Base-by-base conservation (phyloP, 805 yeast genomes). In the Cyberlindnera japonica region DNA sequence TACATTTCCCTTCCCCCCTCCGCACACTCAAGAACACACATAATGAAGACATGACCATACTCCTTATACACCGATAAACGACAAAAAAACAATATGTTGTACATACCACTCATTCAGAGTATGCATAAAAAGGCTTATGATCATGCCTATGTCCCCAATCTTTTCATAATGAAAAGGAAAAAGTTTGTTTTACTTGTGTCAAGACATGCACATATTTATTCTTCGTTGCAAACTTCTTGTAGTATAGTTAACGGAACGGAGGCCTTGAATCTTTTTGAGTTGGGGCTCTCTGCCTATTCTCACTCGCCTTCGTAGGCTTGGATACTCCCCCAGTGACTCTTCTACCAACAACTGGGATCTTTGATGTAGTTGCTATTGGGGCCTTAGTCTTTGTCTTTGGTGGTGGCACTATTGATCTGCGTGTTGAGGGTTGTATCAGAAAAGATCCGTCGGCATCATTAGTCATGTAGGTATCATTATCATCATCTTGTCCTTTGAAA, bases 361-460 rank as follows among this genome's bases (percentile, higher is more conserved):
- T 40, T 14, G 41, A 38, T 3, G 19, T 14, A 8, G 25, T 5
- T 29, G 33, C 22, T 18, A n/a, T n/a, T n/a, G n/a, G 33, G 11
- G 11, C 24, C 11, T 9, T 22, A 15, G 35, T 17, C 7, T 14
- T 36, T 6, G 31, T 20, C 22, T 34, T 24, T 18, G 38, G n/a
- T 17, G 34, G 23, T 10, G n/a, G 28, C 28, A 33, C 19, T 35
- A 15, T 19, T 21, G 41, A 33, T 6, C 36, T 9, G 19, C 34
- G 20, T 25, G 41, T 45, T 15, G 46, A n/a, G 2, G 66, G 66
- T 27, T 56, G 52, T 9, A 45, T 48, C 3, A 62, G 34, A 38
- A 62, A 62, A 6, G 63, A 57, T 3, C 55, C 58, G 38, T 55
- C 59, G 6, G 49, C 59, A 31, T 59, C 63, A 39, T 59, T 54